Evolutionary conservation across 257 asterid genomes (phyloP).

Genomic region (Solanum commersonii): DNA sequence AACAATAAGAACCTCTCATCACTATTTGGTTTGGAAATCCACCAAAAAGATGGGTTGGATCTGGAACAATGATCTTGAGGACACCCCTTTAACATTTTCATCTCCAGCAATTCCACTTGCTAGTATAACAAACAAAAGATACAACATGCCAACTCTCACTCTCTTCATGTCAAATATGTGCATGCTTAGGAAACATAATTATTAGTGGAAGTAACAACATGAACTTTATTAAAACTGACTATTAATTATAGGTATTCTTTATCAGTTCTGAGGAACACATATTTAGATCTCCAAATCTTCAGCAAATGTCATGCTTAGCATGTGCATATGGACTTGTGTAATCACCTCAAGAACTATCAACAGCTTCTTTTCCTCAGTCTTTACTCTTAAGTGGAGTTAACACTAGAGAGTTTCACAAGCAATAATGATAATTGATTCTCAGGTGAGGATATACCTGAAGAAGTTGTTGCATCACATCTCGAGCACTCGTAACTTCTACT

Average conservation of each 20-base stretch:
- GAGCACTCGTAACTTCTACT: slow-evolving; percentile 84
- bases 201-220: background rate
- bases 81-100: background rate
- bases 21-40: background rate
- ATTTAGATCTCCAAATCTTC: background rate
- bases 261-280: background rate
- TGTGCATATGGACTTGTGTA: background rate
- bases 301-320: background rate
- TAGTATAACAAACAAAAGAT: background rate
- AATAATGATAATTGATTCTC: background rate
- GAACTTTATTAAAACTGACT: background rate
- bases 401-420: background rate
- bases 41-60: background rate
- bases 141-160: background rate
- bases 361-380: background rate
- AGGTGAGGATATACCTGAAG: slow-evolving; percentile 54
- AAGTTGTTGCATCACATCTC: slow-evolving; percentile 90
- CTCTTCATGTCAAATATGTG: background rate
- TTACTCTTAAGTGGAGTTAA: background rate
- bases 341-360: background rate
- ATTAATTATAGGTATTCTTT: background rate
- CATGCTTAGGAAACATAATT: background rate
- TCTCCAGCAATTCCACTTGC: background rate
- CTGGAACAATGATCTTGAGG: background rate
- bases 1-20: background rate